Conservation (phyloP, 352 stramenopile species). For the Hyaloperonospora brassicae region DNA sequence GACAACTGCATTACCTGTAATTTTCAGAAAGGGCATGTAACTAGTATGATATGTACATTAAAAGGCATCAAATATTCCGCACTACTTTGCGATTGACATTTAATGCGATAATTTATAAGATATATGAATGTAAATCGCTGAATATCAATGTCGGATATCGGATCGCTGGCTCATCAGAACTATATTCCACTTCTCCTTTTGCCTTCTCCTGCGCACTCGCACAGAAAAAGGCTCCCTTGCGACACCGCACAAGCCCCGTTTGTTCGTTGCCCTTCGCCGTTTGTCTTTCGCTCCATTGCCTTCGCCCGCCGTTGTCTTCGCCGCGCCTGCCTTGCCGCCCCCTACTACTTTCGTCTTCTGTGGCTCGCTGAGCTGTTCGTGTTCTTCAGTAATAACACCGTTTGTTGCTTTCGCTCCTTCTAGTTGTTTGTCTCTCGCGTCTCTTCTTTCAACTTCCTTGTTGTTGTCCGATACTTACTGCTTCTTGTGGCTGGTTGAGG, state of each 20-base stretch:
- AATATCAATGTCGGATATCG: too few relatives aligned
- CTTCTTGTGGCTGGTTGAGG: background rate
- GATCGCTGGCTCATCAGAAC: too few relatives aligned
- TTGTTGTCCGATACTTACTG: background rate
- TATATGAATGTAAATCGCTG: too few relatives aligned
- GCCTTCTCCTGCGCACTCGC: background rate
- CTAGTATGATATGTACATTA: too few relatives aligned
- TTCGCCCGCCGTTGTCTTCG: background rate
- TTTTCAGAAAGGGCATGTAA: too few relatives aligned
- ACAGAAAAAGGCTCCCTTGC: background rate
- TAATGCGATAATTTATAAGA: too few relatives aligned
- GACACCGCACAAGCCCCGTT: background rate
- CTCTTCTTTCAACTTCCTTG: background rate
- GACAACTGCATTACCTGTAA: too few relatives aligned
- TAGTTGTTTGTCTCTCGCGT: background rate
- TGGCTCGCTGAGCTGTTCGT: too few relatives aligned
- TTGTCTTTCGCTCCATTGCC: background rate
- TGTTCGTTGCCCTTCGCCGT: background rate
- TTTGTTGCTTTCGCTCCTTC: background rate
- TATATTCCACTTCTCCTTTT: too few relatives aligned
- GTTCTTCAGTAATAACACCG: too few relatives aligned
- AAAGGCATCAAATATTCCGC: too few relatives aligned
- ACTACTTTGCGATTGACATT: too few relatives aligned
- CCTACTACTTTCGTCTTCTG: background rate
- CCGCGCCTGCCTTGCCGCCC: background rate